Base-by-base conservation (phyloP, 2,329 filamentous ascomycete genomes). In the Laburnicola sp. region DNA sequence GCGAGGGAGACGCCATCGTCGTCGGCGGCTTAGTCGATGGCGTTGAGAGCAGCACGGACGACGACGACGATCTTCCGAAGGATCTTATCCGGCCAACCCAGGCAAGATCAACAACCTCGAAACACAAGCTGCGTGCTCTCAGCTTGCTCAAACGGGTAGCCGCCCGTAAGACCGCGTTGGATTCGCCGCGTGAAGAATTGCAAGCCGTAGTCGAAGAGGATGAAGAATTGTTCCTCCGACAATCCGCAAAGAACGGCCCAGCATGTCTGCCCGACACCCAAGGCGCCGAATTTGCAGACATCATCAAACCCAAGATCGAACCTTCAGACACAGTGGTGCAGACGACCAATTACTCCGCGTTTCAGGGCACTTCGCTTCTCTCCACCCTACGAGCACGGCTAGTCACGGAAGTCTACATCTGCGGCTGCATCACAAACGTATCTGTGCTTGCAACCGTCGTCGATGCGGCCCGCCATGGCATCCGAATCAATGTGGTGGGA, bases 371-470 rank as follows among this genome's bases (percentile, higher is more conserved):
- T 0, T 81, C 83, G 42, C 78, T 97, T 11, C 80, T 97, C 6
- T 80, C 87, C 43, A 80, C 85, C n/a, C 76, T 97, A 39, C 84
- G 92, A n/a, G 85, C 86, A n/a, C 88, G 86, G 57, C 86, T 97
- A 59, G 85, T 96, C 51, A 96, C 91, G 2, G 89, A 97, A 64
- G 78, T 99, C 9, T 97, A 89, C 72, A 83, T 97, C 23, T 95
- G 89, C 65, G 94, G 94, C 22, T 87, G 88, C 38, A 81, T 96
- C 42, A 89, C 87, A 37, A 97, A 97, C 64, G 78, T 95, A 31
- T 92, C 91, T 28, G 86, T 97, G 40, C 91, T 94, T 68, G 93
- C 94, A 6, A 97, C 93, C 1, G 91, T 91, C 3, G 80, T 96
- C 56, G 94, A 97, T 66, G 94, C 93, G 8, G 92, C 90, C 1